A percentile compares a stretch with the other conserved stretches of the same genome.
phyloP scores from a whole-genome alignment of 164 flowering plant genomes.

The Chimonanthus salicifolius region DNA sequence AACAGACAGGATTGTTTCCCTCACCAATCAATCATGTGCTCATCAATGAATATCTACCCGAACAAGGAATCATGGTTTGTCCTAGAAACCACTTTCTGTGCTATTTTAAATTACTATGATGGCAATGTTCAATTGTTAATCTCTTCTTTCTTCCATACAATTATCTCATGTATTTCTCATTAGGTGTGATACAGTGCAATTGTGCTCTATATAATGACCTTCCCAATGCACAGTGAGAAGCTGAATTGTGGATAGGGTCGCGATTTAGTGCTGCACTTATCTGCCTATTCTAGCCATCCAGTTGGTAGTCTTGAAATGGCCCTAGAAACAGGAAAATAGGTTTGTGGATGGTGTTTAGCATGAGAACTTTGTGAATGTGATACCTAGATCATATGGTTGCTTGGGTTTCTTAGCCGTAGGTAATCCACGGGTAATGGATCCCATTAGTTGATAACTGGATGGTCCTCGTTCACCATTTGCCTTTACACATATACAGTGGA shows the following conservation, averaged over 20 bases:
- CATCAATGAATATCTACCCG: slow-evolving; percentile 86
- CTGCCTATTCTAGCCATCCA: neutral
- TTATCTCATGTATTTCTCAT: neutral
- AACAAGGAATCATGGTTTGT: slow-evolving; percentile 95
- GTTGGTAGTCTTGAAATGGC: neutral
- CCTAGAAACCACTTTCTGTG: neutral
- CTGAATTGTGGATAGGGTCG: neutral
- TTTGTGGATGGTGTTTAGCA: neutral
- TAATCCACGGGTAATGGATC: too few species aligned
- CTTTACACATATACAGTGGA: too few species aligned
- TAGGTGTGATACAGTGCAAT: neutral
- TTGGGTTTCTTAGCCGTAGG: too few species aligned
- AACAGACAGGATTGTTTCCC: slow-evolving; percentile 65
- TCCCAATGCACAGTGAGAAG: neutral
- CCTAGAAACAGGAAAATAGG: neutral
- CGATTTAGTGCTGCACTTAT: neutral
- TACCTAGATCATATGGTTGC: neutral
- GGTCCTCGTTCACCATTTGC: too few species aligned
- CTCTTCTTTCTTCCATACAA: neutral
- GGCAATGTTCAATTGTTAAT: neutral
- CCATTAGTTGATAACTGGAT: too few species aligned
- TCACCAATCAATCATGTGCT: slow-evolving; percentile 88
- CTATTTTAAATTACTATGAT: neutral
- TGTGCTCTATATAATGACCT: neutral
- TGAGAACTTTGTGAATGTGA: neutral